A percentile compares a stretch with the other conserved stretches of the same genome.
Conservation (phyloP, 805 yeast species). For the Starmerella potacharoeniae region DNA sequence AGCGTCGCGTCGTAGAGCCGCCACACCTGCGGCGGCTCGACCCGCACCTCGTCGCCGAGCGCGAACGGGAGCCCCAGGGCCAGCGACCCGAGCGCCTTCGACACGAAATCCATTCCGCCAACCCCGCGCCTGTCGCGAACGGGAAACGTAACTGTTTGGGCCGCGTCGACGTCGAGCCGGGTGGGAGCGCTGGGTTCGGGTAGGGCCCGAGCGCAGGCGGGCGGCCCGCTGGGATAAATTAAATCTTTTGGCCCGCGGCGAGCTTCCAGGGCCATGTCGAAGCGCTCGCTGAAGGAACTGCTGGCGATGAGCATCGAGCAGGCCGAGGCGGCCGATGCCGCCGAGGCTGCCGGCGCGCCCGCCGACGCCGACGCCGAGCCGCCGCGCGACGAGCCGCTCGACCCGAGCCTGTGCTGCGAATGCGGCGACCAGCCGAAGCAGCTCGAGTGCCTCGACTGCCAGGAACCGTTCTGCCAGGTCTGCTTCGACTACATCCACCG, state of each 20-base stretch:
- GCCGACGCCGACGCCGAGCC: background rate
- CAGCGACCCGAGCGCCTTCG: conserved; percentile 45
- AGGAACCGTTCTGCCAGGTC: conserved; percentile 56
- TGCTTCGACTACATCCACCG: conserved; percentile 60
- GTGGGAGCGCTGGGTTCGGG: background rate
- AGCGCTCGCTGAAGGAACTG: conserved; percentile 25
- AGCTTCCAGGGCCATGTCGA: conserved; percentile 3
- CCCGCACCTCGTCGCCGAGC: conserved; percentile 24
- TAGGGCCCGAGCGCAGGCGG: background rate
- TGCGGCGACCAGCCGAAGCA: conserved; percentile 66
- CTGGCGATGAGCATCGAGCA: conserved; percentile 25
- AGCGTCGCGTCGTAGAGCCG: conserved; percentile 46
- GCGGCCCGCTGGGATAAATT: background rate
- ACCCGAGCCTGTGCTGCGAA: conserved; percentile 43
- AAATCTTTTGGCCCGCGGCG: too few relatives aligned
- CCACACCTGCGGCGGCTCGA: conserved; percentile 42
- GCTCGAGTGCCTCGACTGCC: conserved; percentile 49
- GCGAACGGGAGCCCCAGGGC: conserved; percentile 27
- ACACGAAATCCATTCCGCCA: conserved; percentile 59
- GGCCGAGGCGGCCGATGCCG: conserved; percentile 25
- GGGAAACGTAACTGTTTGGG: background rate
- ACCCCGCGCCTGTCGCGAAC: too few relatives aligned
- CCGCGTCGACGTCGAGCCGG: background rate
- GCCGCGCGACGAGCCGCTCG: background rate
- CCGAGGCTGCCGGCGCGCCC: conserved; percentile 7